phyloP scores from a whole-genome alignment of 257 asterid genomes.

The Eustoma russellianum region DNA sequence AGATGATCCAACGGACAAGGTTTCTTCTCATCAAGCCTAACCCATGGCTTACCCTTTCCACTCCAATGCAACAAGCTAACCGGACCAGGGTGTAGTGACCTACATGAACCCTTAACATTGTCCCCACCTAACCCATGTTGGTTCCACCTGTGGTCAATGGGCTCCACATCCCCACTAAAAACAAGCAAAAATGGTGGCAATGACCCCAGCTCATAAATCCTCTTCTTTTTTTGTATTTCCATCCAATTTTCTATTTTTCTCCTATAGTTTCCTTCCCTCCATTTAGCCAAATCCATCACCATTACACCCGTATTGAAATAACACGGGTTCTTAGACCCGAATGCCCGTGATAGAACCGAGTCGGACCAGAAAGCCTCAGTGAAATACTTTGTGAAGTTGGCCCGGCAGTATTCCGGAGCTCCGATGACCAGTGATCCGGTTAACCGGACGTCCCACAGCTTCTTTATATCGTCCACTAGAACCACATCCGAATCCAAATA shows the following conservation, averaged over 20 bases:
- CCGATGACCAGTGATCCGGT: conserved; percentile 31
- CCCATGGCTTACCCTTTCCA: conserved; percentile 85
- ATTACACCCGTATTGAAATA: conserved; percentile 77
- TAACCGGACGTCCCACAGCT: conserved; percentile 40
- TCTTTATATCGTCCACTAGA: conserved; percentile 48
- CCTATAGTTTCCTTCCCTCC: conserved; percentile 59
- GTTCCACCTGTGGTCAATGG: conserved; percentile 69
- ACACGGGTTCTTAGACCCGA: conserved; percentile 46
- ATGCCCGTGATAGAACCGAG: conserved; percentile 31
- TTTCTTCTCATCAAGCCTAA: conserved; percentile 49
- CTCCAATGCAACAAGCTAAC: conserved; percentile 77
- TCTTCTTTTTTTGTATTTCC: conserved; percentile 48
- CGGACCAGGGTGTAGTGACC: conserved; percentile 67
- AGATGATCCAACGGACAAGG: conserved; percentile 71
- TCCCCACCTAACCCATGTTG: conserved; percentile 86
- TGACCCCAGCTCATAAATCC: conserved; percentile 72
- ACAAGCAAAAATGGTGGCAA: conserved; percentile 62
- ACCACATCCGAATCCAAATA: conserved; percentile 62
- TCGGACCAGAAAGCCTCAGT: conserved; percentile 60
- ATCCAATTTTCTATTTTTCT: conserved; percentile 58
- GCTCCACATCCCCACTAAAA: conserved; percentile 58
- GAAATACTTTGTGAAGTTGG: conserved; percentile 58
- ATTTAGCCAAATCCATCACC: conserved; percentile 59
- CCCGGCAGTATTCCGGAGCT: conserved; percentile 76
- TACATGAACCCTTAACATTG: conserved; percentile 65